Evolutionary conservation across 2,329 filamentous ascomycete genomes (phyloP).

Genomic region (Xylaria sp.): DNA sequence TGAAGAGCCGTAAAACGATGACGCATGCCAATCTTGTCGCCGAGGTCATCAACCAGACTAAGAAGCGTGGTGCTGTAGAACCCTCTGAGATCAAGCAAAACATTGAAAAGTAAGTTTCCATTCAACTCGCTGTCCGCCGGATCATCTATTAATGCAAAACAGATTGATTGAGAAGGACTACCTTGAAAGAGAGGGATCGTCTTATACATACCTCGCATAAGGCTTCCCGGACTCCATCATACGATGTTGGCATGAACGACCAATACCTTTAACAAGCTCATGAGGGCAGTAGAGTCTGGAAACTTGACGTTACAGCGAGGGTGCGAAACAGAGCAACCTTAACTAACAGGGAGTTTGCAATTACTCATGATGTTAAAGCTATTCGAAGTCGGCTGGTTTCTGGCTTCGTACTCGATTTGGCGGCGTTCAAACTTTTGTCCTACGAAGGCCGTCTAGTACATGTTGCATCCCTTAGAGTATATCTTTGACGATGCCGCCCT

Average conservation of each 20-base stretch:
- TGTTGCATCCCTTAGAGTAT: background rate
- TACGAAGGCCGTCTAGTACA: background rate
- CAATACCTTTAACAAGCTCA: background rate
- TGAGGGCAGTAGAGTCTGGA: background rate
- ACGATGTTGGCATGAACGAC: background rate
- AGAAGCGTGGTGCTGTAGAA: constrained; percentile 85
- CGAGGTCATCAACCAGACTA: constrained; percentile 92
- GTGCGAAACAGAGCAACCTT: background rate
- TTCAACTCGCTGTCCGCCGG: constrained; percentile 1
- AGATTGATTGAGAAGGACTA: constrained; percentile 95
- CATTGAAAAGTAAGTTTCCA: constrained; percentile 83
- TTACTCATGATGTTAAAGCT: background rate
- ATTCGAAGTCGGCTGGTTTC: background rate
- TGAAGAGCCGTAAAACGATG: constrained; percentile 93
- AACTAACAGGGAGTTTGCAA: background rate
- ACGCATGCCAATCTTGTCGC: constrained; percentile 87
- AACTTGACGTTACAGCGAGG: background rate
- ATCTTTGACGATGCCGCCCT: background rate
- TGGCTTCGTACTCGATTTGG: background rate
- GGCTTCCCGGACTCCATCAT: background rate
- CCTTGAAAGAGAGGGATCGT: constrained; percentile 79
- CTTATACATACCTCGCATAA: constrained; percentile 77
- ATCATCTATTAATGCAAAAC: constrained; percentile 45
- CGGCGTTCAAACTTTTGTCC: background rate
- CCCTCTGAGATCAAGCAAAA: constrained; percentile 93